Percentiles rank a stretch among this genome's conserved stretches.
Conservation (phyloP, 2,329 filamentous ascomycete genomes). For the Calycina herbarum region DNA sequence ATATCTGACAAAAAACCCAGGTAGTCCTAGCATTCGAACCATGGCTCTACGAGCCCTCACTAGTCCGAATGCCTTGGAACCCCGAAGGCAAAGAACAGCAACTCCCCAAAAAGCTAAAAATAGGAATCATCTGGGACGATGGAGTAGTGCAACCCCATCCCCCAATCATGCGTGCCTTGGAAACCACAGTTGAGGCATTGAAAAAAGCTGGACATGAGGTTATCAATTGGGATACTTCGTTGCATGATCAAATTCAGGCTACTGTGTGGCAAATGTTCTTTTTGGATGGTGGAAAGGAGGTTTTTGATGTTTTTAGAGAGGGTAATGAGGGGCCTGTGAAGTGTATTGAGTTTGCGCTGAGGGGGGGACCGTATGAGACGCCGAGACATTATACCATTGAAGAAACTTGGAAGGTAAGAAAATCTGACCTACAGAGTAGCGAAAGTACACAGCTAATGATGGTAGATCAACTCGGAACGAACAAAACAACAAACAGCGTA, state of each 20-base stretch:
- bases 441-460: not conserved
- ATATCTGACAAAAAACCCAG: not conserved
- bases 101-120: slow-evolving; percentile 33
- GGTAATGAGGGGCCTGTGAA: slow-evolving; percentile 43
- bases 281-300: slow-evolving; percentile 23
- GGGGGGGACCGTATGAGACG: slow-evolving; percentile 44
- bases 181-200: slow-evolving; percentile 32
- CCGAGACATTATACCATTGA: slow-evolving; percentile 11
- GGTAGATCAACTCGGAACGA: not conserved
- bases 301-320: slow-evolving; percentile 15
- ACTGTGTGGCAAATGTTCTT: slow-evolving; percentile 6
- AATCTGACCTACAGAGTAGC: not conserved
- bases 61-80: slow-evolving; percentile 40
- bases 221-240: slow-evolving; percentile 50
- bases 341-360: slow-evolving; percentile 57
- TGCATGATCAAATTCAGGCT: slow-evolving; percentile 9
- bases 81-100: slow-evolving; percentile 7
- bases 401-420: not conserved
- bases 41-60: slow-evolving; percentile 39
- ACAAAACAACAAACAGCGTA: not conserved
- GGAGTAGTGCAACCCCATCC: slow-evolving; percentile 38
- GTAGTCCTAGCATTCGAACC: slow-evolving; percentile 22
- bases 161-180: slow-evolving; percentile 37
- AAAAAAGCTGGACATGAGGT: slow-evolving; percentile 38
- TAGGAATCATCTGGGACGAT: slow-evolving; percentile 39